Evolutionary conservation across 331 rosid species (phyloP), one percentile per base, ranked within the genome.

Genomic region (Acacia pycnantha): DNA sequence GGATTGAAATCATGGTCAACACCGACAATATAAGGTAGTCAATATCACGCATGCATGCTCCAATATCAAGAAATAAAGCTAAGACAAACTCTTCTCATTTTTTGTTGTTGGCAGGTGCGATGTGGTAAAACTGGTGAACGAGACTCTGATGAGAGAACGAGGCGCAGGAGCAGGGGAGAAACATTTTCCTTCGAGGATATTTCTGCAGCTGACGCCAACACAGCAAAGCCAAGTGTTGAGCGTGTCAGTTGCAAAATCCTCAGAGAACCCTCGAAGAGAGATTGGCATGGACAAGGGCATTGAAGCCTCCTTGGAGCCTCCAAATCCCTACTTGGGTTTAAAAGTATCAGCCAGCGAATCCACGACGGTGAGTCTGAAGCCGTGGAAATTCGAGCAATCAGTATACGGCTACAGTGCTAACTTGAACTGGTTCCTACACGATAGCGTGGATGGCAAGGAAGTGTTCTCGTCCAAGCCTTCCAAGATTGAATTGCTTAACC

Each of bases 381-480:
- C 99, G 0, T 95, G 98, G 99, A 95, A 92, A 66, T 95, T 95
- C 37, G 97, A 93, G 86, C 86, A 93, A 82, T 89, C 94, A 0
- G 96, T 90, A 12, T 79, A 93, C 8, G 98, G 99, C 0, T 92
- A 92, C 31, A 88, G 90, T 19, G 99, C 93, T 4, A 93, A 84
- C 70, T 69, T 95, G 77, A 93, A 92, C 40, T 92, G 99, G 99
- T 95, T 86, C 79, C 93, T 93, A 44, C 98, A 95, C 66, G 99
- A 93, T 51, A 84, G 90, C 61, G 81, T 80, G 81, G 89, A 95
- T 67, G 98, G 98, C 0, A 90, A 86, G 84, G 98, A 95, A 74
- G 94, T 95, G 8, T 89, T 86, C 33, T 84, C 93, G 31, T 86
- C 89, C 2, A 93, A 81, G 78, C 98, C 98, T 26, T 93, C 98